Percentiles rank a stretch among this genome's conserved stretches.
Conservation (phyloP, 106 monocot genomes). For the Iris macrosiphon region DNA sequence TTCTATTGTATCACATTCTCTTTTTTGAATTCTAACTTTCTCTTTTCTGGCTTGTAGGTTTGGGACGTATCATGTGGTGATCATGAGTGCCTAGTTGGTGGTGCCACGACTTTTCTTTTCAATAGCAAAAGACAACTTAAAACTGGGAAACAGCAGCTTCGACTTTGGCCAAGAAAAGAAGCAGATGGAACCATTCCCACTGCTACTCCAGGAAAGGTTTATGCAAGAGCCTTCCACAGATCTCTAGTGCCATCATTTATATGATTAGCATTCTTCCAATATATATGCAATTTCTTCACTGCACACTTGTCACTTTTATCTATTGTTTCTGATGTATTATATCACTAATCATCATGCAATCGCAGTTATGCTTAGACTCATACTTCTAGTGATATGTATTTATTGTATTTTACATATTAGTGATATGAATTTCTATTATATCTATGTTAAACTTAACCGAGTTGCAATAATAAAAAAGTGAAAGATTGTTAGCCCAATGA, state of each 20-base stretch:
- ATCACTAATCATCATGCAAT: too few species aligned
- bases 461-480: too few species aligned
- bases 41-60: constrained; percentile 43
- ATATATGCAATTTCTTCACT: background rate
- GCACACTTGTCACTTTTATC: background rate
- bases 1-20: too few species aligned
- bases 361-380: too few species aligned
- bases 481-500: too few species aligned
- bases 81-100: constrained; percentile 56
- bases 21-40: background rate
- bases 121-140: constrained; percentile 85
- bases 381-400: too few species aligned
- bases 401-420: too few species aligned
- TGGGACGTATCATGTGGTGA: constrained; percentile 78
- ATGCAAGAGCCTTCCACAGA: background rate
- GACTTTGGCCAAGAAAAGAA: constrained; percentile 68
- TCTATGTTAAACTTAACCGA: too few species aligned
- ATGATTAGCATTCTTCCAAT: constrained; percentile 1
- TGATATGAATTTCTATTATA: too few species aligned
- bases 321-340: background rate
- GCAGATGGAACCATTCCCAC: constrained; percentile 91
- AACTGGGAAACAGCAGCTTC: constrained; percentile 84
- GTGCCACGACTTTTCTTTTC: constrained; percentile 83
- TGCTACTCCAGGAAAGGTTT: constrained; percentile 95
- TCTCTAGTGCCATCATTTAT: background rate